Evolutionary conservation across 2,329 filamentous ascomycete species (phyloP), one percentile per base, ranked within the genome.

Genomic region (Dactylellina drechsleri): DNA sequence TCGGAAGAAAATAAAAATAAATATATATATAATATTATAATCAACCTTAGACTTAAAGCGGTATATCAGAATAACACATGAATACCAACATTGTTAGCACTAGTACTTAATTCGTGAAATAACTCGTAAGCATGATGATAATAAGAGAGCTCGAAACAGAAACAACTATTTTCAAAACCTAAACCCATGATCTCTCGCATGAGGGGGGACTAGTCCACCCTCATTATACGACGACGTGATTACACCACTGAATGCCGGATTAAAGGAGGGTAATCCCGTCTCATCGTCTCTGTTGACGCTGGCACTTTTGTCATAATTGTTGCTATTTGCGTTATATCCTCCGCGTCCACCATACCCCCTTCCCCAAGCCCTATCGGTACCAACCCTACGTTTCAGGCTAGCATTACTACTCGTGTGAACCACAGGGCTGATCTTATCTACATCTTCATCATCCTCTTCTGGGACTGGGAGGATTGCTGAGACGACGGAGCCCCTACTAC

Each of bases 271-370:
- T 41, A 26, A 53, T 26, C 52, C 59, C 59, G 45, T 53, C 28
- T 62, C 54, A 8, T 43, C 47, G 12, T 13, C 26, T 70, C 66
- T 26, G 18, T 26, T 15, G 49, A 45, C 31, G 5, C 40, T 31
- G 13, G 60, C 18, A 36, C 6, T 36, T 36, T 36, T 36, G 31
- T 36, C 43, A 16, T 28, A 2, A 20, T 54, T 54, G 4, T 47
- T 57, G 10, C 41, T 45, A 12, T 57, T 53, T 16, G 28, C 43
- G 12, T 76, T 20, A 52, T 76, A 76, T 12, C 72, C 72, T 1
- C 72, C 72, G 7, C 72, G 54, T 15, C 72, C 72, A 8, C 72
- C 72, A 23, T 66, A 76, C 0, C 72, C 72, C 31, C 66, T 54
- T 4, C 72, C 72, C 72, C 72, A 76, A n/a, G 41, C 61, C 49